phyloP scores from a whole-genome alignment of 768 basidiomycete genomes.

The Lentinula guzmanii region DNA sequence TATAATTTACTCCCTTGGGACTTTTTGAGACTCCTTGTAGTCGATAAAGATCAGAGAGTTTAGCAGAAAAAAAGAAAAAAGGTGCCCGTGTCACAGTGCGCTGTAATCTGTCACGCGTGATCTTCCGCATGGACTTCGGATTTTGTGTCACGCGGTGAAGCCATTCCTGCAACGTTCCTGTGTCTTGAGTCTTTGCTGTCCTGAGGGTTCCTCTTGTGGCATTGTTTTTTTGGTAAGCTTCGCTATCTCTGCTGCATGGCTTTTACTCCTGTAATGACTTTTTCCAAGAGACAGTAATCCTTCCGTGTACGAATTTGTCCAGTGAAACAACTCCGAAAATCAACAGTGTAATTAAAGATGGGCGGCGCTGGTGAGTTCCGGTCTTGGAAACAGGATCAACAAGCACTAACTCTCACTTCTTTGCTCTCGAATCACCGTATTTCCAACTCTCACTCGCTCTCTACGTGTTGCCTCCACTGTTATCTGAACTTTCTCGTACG shows the following conservation, averaged over 20 bases:
- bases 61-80: neutral
- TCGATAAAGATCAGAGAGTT: neutral
- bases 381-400: neutral
- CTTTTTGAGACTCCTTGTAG: too few species aligned
- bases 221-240: neutral
- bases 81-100: neutral
- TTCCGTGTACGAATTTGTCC: neutral
- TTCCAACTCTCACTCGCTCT: neutral
- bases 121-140: neutral
- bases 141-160: neutral
- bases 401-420: neutral
- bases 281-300: neutral
- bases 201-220: neutral
- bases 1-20: neutral
- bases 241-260: neutral
- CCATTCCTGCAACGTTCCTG: too few species aligned
- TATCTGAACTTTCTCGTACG: neutral
- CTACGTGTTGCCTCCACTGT: neutral
- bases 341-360: constrained; percentile 20
- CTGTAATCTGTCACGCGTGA: neutral
- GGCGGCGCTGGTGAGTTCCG: constrained; percentile 35
- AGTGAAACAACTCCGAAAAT: neutral
- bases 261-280: neutral
- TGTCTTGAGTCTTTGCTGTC: neutral
- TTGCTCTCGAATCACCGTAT: neutral